Base-by-base conservation (phyloP, 1,284 basidiomycete genomes). In the Marasmius fiardii region DNA sequence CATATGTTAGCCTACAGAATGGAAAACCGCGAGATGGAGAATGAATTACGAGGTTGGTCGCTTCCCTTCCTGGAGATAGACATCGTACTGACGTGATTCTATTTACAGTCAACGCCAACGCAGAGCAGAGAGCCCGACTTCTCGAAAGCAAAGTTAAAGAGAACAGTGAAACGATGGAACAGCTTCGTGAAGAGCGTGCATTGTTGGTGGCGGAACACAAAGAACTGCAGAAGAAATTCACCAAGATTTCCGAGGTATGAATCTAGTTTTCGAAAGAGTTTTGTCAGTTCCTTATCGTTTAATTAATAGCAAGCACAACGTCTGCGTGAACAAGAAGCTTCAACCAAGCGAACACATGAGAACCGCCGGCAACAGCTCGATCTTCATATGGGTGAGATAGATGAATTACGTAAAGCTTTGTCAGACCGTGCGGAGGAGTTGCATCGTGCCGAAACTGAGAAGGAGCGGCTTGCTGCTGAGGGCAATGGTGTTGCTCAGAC, bases 321-420 rank as follows among this genome's bases (percentile, higher is more conserved):
- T 52, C 76, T 91, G 28, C 81, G 84, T 24, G 74, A 79, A 50
- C 78, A 86, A 56, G 81, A 85, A 58, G 72, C 78, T 11, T 68
- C 75, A 0, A 82, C 83, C 23, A 85, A 88, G 47, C 77, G 73
- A n/a, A 79, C 84, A 14, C 90, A 91, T 63, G 85, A 90, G 57
- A 77, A 80, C 52, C 81, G 85, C 34, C 82, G 86, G 1, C 83
- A 88, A 58, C 81, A 88, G 57, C 81, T 92, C 31, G 88, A 92
- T 64, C 71, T 85, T 14, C 81, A 84, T 53, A 75, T 83, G 12
- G 72, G 77, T 16, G 90, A 92, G 68, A 86, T 92, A 51, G 85
- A 88, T 12, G 86, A 90, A 35, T 80, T 92, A 11, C 81, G 82
- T 18, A 75, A 73, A 1, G 82, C 84, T 1, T 75, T 92, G 21